Percentiles rank a stretch among this genome's conserved stretches.
Conservation (phyloP, 75 land plant species). For the Ceratopteris richardii region DNA sequence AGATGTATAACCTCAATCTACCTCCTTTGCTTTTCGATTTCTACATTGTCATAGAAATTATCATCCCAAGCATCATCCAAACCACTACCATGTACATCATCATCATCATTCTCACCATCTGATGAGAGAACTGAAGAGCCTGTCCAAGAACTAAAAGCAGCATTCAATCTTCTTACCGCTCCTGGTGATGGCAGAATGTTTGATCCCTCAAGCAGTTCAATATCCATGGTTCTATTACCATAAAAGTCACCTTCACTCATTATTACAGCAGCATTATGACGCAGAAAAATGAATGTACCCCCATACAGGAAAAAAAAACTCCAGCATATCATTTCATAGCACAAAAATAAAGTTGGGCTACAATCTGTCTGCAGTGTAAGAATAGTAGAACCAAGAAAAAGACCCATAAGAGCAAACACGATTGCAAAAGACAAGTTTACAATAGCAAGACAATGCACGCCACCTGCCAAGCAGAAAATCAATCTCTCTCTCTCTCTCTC, state of each 20-base stretch:
- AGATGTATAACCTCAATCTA: too few relatives aligned
- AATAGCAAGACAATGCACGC: conserved; percentile 77
- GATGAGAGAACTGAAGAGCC: conserved; percentile 78
- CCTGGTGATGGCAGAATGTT: conserved; percentile 40
- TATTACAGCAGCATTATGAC: conserved; percentile 65
- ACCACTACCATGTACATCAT: conserved; percentile 11
- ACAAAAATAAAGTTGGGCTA: conserved; percentile 74
- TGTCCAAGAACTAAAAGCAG: conserved; percentile 88
- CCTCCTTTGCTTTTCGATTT: too few relatives aligned
- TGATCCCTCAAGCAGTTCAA: conserved; percentile 71
- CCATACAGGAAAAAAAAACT: conserved; percentile 58
- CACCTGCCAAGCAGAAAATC: too few relatives aligned
- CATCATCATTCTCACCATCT: conserved; percentile 73
- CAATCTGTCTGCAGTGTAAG: conserved; percentile 70
- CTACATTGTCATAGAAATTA: too few relatives aligned
- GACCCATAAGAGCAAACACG: conserved; percentile 52
- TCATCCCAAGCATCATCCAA: conserved; percentile 35
- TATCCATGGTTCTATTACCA: conserved; percentile 40
- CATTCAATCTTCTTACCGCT: conserved; percentile 62
- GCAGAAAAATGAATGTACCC: conserved; percentile 62
- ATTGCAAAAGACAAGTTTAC: conserved; percentile 60
- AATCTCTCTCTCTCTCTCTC: too few relatives aligned
- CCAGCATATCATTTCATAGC: conserved; percentile 84
- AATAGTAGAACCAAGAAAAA: conserved; percentile 74
- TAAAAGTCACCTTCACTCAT: conserved; percentile 58